Percentiles rank a stretch among this genome's conserved stretches.
Evolutionary conservation across 305 asterid genomes (phyloP).

Genomic region (Striga hermonthica): DNA sequence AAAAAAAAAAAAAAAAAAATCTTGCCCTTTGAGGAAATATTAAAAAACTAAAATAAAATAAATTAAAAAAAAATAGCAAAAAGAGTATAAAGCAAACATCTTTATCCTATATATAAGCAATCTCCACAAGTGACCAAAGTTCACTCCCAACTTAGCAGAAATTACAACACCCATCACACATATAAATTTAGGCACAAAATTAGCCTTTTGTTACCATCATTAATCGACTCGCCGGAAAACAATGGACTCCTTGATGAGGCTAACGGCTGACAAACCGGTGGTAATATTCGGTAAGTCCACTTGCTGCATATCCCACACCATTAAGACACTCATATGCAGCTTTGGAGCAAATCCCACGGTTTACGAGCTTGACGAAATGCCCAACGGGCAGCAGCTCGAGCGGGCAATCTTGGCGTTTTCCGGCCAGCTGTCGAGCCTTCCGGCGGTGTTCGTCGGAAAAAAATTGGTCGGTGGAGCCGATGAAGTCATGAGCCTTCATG

Average conservation of each 20-base stretch:
- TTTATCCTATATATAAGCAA: conserved; percentile 31
- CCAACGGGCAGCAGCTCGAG: conserved; percentile 62
- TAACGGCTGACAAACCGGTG: conserved; percentile 62
- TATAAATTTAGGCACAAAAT: too few relatives aligned
- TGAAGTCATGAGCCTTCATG: conserved; percentile 77
- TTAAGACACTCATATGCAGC: conserved; percentile 58
- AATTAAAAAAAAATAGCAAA: neutral
- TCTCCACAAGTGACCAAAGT: conserved; percentile 25
- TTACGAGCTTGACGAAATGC: conserved; percentile 59
- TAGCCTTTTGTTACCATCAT: too few relatives aligned
- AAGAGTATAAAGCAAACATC: neutral
- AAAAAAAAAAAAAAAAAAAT: too few relatives aligned
- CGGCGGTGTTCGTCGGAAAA: conserved; percentile 64
- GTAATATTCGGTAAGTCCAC: conserved; percentile 72
- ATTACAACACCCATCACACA: neutral
- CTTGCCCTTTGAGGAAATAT: neutral
- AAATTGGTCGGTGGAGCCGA: conserved; percentile 65
- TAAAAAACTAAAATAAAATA: neutral
- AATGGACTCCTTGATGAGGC: conserved; percentile 51
- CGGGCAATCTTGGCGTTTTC: conserved; percentile 40
- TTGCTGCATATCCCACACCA: conserved; percentile 70
- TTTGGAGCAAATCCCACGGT: conserved; percentile 65
- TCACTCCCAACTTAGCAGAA: conserved; percentile 12
- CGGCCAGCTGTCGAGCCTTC: conserved; percentile 43
- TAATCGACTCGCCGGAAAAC: neutral